Conservation (phyloP, 176 grass and related monocot species). For the Aegilops sharonensis region DNA sequence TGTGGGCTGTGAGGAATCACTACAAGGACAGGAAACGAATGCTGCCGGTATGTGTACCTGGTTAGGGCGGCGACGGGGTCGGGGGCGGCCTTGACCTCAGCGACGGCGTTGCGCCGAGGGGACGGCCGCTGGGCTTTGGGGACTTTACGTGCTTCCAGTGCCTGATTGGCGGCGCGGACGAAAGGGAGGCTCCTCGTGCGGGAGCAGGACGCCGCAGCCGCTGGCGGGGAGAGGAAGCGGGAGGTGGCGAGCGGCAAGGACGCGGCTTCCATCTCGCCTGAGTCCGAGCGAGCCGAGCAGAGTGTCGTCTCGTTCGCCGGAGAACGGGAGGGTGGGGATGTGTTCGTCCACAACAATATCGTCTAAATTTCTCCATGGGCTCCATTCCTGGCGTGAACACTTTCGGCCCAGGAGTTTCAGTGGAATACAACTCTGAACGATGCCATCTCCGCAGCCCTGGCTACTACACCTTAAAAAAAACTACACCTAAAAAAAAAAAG, state of each 20-base stretch:
- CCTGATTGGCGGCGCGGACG: constrained; percentile 16
- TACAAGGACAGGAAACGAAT: neutral
- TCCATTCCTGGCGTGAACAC: neutral
- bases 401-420: neutral
- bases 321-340: neutral
- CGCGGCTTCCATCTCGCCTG: constrained; percentile 40
- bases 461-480: no score
- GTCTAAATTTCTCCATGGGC: neutral
- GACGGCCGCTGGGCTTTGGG: constrained; percentile 37
- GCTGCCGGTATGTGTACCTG: constrained; percentile 40
- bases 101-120: constrained; percentile 60
- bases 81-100: constrained; percentile 46
- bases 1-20: neutral
- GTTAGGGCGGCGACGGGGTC: constrained; percentile 55
- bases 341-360: neutral
- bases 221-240: constrained; percentile 27
- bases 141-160: constrained; percentile 34
- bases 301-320: constrained; percentile 15
- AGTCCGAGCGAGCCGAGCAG: neutral
- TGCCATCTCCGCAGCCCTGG: no score
- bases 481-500: no score
- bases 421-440: neutral
- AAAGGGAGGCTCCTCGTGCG: neutral
- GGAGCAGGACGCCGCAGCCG: neutral
- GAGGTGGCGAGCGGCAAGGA: constrained; percentile 42